phyloP scores from a whole-genome alignment of 768 basidiomycete species.

The Tephrocybe sp. region DNA sequence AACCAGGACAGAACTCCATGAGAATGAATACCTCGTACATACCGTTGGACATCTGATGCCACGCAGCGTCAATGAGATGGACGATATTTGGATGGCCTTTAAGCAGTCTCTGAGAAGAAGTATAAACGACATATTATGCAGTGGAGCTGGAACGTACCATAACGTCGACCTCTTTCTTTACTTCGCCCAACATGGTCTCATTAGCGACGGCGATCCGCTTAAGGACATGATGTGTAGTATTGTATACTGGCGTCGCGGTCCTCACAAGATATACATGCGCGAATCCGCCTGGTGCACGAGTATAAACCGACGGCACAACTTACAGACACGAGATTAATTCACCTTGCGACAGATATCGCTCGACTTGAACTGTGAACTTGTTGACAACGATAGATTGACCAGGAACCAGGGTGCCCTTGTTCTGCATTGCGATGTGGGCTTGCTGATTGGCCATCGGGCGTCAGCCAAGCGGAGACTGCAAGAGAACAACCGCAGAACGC shows the following conservation, averaged over 20 bases:
- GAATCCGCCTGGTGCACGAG: slow-evolving; percentile 73
- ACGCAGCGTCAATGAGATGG: slow-evolving; percentile 93
- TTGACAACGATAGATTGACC: slow-evolving; percentile 91
- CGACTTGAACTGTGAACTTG: slow-evolving; percentile 87
- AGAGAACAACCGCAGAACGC: background rate
- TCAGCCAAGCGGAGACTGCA: slow-evolving; percentile 13
- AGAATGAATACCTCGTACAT: slow-evolving; percentile 95
- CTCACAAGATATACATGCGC: slow-evolving; percentile 96
- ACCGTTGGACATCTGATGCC: slow-evolving; percentile 79
- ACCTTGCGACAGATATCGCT: slow-evolving; percentile 96
- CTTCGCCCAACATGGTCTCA: slow-evolving; percentile 86
- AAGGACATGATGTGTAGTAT: slow-evolving; percentile 92
- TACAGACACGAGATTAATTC: slow-evolving; percentile 14
- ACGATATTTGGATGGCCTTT: slow-evolving; percentile 95
- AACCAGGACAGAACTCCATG: slow-evolving; percentile 96
- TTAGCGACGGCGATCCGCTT: slow-evolving; percentile 94
- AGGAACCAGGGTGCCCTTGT: slow-evolving; percentile 68
- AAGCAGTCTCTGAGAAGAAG: slow-evolving; percentile 66
- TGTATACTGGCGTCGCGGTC: slow-evolving; percentile 82
- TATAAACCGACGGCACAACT: slow-evolving; percentile 15
- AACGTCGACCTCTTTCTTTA: slow-evolving; percentile 96
- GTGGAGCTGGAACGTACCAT: slow-evolving; percentile 63
- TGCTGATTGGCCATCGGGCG: slow-evolving; percentile 48
- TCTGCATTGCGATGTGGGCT: slow-evolving; percentile 44
- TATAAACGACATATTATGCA: slow-evolving; percentile 23